A percentile compares a stretch with the other conserved stretches of the same genome.
These are phyloP conservation scores for Trichoderma virens DNA, from an alignment of 495 filamentous ascomycete species.

Conservation along the genomic window DNA sequence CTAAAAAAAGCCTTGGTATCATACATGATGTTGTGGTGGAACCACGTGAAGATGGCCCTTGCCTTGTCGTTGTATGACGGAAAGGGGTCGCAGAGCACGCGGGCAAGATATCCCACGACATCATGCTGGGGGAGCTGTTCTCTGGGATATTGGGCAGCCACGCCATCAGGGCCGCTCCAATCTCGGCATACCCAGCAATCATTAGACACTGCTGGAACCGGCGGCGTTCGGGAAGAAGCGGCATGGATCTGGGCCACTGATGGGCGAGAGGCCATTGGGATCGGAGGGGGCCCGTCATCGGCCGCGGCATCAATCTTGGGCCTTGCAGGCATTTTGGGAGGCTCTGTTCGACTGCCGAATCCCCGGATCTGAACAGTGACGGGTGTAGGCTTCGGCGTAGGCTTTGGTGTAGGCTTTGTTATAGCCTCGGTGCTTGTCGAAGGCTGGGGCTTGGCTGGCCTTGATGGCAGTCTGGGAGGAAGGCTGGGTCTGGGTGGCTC, in stretches of 20 bases:
- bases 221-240: slow-evolving; percentile 21
- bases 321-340: background rate
- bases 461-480: slow-evolving; percentile 36
- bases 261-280: slow-evolving; percentile 39
- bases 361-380: background rate
- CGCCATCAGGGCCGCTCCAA: slow-evolving; percentile 70
- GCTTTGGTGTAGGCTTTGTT: background rate
- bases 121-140: slow-evolving; percentile 58
- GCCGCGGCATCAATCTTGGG: slow-evolving; percentile 8
- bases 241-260: slow-evolving; percentile 35
- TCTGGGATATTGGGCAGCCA: slow-evolving; percentile 70
- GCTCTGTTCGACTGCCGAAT: background rate
- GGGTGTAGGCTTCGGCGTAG: background rate
- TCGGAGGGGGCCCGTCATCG: slow-evolving; percentile 34
- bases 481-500: slow-evolving; percentile 19
- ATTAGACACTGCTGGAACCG: slow-evolving; percentile 20
- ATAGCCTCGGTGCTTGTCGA: background rate
- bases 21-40: slow-evolving; percentile 88
- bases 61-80: slow-evolving; percentile 80
- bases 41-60: slow-evolving; percentile 86
- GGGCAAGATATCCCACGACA: slow-evolving; percentile 59
- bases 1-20: slow-evolving; percentile 71
- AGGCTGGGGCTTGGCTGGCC: slow-evolving; percentile 22
- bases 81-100: slow-evolving; percentile 71
- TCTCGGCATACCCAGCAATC: slow-evolving; percentile 77